Evolutionary conservation across 768 basidiomycete genomes (phyloP).

Genomic region (Termitomyces sp.): DNA sequence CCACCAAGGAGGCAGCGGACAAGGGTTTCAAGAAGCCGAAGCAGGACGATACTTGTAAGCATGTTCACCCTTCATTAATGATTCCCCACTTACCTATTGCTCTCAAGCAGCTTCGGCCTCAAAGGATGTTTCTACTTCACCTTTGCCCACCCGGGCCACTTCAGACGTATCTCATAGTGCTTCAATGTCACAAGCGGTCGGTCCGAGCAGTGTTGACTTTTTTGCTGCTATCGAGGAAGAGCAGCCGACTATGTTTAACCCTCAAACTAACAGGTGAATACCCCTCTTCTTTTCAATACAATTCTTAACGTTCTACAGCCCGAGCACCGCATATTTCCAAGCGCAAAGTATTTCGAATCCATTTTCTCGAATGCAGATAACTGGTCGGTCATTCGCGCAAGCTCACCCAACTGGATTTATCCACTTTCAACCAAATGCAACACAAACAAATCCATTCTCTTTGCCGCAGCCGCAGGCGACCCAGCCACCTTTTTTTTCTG

Average conservation of each 20-base stretch:
- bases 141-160: constrained; percentile 4
- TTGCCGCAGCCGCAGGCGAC: constrained; percentile 35
- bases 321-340: constrained; percentile 47
- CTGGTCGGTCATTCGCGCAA: constrained; percentile 43
- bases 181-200: constrained; percentile 9
- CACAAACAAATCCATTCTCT: constrained; percentile 48
- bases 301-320: constrained; percentile 28
- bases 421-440: constrained; percentile 42
- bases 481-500: constrained; percentile 52
- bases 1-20: constrained; percentile 69
- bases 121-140: background rate
- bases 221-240: constrained; percentile 85
- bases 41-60: constrained; percentile 25
- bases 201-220: constrained; percentile 61
- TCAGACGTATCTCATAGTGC: constrained; percentile 12
- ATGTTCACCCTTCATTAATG: constrained; percentile 3
- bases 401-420: constrained; percentile 60
- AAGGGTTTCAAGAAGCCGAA: constrained; percentile 23
- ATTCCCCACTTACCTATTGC: background rate
- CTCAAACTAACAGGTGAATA: constrained; percentile 52
- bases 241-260: constrained; percentile 69
- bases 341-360: constrained; percentile 70
- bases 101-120: background rate
- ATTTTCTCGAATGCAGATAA: constrained; percentile 62
- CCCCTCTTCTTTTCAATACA: background rate